phyloP scores from a whole-genome alignment of 192 early-diverging fungal genomes.

The Coemansia sp. region DNA sequence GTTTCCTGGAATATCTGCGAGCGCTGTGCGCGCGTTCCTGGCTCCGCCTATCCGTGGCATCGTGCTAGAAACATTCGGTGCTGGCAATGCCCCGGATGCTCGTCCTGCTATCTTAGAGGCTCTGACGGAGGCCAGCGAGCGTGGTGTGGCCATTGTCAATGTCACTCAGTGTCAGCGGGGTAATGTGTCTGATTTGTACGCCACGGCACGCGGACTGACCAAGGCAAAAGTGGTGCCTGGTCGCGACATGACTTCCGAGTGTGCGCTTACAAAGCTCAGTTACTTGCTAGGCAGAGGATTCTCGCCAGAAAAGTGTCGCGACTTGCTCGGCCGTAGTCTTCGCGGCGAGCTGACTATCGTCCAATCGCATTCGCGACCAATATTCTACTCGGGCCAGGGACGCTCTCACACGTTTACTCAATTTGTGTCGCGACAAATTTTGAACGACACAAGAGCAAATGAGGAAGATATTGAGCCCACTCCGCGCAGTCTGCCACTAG shows the following conservation, averaged over 20 bases:
- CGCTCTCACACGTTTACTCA: conserved; percentile 50
- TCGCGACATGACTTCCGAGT: conserved; percentile 95
- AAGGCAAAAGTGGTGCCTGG: conserved; percentile 83
- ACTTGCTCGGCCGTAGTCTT: conserved; percentile 80
- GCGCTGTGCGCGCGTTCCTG: conserved; percentile 86
- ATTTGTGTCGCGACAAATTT: conserved; percentile 55
- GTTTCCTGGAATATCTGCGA: conserved; percentile 92
- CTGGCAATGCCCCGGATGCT: conserved; percentile 94
- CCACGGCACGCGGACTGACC: conserved; percentile 85
- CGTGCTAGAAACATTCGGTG: conserved; percentile 95
- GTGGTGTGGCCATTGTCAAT: conserved; percentile 97
- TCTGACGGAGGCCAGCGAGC: conserved; percentile 82
- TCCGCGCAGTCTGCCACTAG: conserved; percentile 1
- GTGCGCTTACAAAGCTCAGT: conserved; percentile 93
- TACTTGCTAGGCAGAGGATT: conserved; percentile 82
- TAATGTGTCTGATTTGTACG: conserved; percentile 88
- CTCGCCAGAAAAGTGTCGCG: conserved; percentile 71
- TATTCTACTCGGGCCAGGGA: conserved; percentile 42
- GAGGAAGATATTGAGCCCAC: conserved; percentile 42
- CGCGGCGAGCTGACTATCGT: conserved; percentile 88
- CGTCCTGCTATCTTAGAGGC: conserved; percentile 83
- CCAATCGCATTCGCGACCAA: conserved; percentile 46
- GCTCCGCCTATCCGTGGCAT: conserved; percentile 86
- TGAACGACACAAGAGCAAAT: conserved; percentile 47
- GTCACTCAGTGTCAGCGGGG: conserved; percentile 86